Evolutionary conservation across 75 land plant genomes (phyloP).

Genomic region (Pinus albicaulis): DNA sequence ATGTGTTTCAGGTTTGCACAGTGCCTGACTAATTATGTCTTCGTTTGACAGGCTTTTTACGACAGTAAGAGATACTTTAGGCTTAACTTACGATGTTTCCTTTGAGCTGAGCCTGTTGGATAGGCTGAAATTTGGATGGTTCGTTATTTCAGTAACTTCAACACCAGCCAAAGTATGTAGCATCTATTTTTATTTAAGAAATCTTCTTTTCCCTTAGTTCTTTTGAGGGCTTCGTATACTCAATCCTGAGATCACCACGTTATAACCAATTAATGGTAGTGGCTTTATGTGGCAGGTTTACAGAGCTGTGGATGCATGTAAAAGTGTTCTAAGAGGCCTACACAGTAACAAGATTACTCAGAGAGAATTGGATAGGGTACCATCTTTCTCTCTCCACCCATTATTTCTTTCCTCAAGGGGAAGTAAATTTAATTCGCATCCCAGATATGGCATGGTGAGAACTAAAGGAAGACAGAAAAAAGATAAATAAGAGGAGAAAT

Average conservation of each 20-base stretch:
- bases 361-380: constrained; percentile 94
- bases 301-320: constrained; percentile 98
- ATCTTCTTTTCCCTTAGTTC: neutral
- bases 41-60: constrained; percentile 87
- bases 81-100: constrained; percentile 98
- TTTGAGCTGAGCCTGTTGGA: constrained; percentile 96
- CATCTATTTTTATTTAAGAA: neutral
- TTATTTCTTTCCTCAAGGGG: neutral
- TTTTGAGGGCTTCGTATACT: neutral
- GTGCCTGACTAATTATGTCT: neutral
- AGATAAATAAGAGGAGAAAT: neutral
- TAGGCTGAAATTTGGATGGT: constrained; percentile 95
- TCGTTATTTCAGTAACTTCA: constrained; percentile 96
- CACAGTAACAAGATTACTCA: constrained; percentile 69
- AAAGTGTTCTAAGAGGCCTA: constrained; percentile 84
- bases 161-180: constrained; percentile 84
- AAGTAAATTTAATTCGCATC: neutral
- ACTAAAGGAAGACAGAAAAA: neutral
- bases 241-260: neutral
- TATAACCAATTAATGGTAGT: neutral
- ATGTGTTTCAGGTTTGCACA: neutral
- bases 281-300: constrained; percentile 52
- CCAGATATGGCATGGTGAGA: neutral
- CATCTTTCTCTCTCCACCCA: neutral
- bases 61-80: constrained; percentile 93